Evolutionary conservation across 257 asterid genomes (phyloP).

Genomic region (Scutellaria baicalensis): DNA sequence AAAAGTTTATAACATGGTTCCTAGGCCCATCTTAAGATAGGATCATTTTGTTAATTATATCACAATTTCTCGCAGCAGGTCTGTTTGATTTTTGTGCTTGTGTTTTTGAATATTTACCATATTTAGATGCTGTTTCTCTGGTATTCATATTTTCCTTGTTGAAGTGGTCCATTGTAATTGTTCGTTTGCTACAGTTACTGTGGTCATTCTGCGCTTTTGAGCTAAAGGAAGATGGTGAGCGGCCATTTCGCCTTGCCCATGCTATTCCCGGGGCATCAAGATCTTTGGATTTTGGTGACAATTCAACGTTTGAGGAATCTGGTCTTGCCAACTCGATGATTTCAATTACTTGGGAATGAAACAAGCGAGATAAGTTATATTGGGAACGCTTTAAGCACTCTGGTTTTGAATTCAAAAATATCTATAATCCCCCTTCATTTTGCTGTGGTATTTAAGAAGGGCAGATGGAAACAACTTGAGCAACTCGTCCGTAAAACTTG

Average conservation of each 20-base stretch:
- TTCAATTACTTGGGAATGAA: slow-evolving; percentile 73
- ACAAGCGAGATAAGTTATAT: background rate
- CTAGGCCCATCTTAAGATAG: background rate
- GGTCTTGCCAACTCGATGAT: slow-evolving; percentile 88
- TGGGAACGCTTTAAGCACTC: slow-evolving; percentile 10
- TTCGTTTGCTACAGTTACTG: slow-evolving; percentile 43
- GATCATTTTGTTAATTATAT: background rate
- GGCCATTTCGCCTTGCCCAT: slow-evolving; percentile 59
- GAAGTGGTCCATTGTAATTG: slow-evolving; percentile 1
- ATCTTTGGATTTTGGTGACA: slow-evolving; percentile 39
- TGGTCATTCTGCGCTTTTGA: slow-evolving; percentile 80
- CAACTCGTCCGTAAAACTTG: background rate
- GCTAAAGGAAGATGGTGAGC: slow-evolving; percentile 55
- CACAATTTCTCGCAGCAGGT: background rate
- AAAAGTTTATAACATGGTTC: background rate
- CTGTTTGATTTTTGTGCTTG: background rate
- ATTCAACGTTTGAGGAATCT: slow-evolving; percentile 53
- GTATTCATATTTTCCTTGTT: background rate
- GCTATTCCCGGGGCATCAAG: slow-evolving; percentile 72
- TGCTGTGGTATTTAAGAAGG: slow-evolving; percentile 6
- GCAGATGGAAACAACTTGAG: slow-evolving; percentile 9
- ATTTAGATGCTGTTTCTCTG: background rate
- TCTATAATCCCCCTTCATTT: background rate
- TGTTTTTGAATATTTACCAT: background rate
- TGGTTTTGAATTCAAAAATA: background rate